phyloP scores from a whole-genome alignment of 164 flowering plant genomes.

The Kingdonia uniflora region DNA sequence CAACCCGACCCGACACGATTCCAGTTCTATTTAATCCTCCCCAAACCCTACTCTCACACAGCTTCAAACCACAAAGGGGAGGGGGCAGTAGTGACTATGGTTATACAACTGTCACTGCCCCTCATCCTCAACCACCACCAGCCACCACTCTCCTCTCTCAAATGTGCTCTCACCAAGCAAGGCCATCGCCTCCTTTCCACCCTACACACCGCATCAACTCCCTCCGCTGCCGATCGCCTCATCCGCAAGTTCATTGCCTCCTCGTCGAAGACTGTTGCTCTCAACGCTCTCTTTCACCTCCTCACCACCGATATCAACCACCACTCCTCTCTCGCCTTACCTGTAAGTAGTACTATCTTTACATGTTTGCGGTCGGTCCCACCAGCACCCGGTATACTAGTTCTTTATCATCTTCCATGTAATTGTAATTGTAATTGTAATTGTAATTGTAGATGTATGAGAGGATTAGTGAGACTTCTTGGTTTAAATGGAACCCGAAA shows the following conservation, averaged over 20 bases:
- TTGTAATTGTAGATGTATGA: conserved; percentile 38
- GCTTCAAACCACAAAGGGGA: no score
- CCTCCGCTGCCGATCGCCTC: conserved; percentile 25
- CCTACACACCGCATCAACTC: conserved; percentile 25
- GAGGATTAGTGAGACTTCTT: conserved; percentile 40
- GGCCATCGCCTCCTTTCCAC: conserved; percentile 47
- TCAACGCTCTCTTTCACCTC: conserved; percentile 54
- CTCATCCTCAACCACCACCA: conserved; percentile 7
- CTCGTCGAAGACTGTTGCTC: conserved; percentile 49
- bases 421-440: not conserved
- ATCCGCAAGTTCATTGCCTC: conserved; percentile 57
- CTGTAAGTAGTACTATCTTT: conserved; percentile 40
- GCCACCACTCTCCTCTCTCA: not conserved
- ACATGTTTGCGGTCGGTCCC: no score
- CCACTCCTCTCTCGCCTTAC: conserved; percentile 46
- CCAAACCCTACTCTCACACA: no score
- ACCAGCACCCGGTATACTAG: not conserved
- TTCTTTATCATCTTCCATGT: not conserved
- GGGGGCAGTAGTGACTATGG: no score
- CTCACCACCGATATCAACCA: conserved; percentile 35
- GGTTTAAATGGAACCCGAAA: conserved; percentile 75
- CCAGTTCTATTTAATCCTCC: no score
- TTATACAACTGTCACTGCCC: conserved; percentile 1
- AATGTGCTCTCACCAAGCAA: conserved; percentile 37
- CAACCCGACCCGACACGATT: no score